Conservation (phyloP, 2,329 filamentous ascomycete genomes). For the Atkinsonella hypoxylon region DNA sequence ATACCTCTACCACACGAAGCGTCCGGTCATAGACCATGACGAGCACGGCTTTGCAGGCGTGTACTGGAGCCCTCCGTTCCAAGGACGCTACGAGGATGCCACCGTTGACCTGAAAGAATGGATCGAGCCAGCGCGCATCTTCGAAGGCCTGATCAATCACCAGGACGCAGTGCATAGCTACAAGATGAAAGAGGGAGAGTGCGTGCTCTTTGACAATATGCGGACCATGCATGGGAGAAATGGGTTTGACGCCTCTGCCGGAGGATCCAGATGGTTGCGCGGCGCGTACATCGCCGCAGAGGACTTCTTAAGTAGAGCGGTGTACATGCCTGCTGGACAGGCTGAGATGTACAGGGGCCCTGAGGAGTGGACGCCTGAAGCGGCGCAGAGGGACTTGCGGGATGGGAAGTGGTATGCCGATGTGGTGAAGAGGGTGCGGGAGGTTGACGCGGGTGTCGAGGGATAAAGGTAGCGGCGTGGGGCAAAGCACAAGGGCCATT, state of each 20-base stretch:
- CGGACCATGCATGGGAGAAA: slow-evolving; percentile 74
- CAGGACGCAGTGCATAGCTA: slow-evolving; percentile 52
- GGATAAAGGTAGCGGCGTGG: neutral
- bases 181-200: slow-evolving; percentile 69
- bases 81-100: slow-evolving; percentile 35
- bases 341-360: slow-evolving; percentile 14
- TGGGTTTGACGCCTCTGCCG: slow-evolving; percentile 52
- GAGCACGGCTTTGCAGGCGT: slow-evolving; percentile 16
- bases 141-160: slow-evolving; percentile 47
- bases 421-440: slow-evolving; percentile 13
- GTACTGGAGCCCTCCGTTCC: slow-evolving; percentile 71
- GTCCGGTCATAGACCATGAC: slow-evolving; percentile 37
- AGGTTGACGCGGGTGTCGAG: slow-evolving; percentile 10
- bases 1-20: slow-evolving; percentile 47
- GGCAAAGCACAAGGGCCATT: neutral
- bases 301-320: slow-evolving; percentile 27
- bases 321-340: slow-evolving; percentile 17
- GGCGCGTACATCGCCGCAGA: slow-evolving; percentile 65
- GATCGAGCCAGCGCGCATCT: slow-evolving; percentile 37
- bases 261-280: slow-evolving; percentile 67
- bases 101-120: slow-evolving; percentile 24
- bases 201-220: slow-evolving; percentile 85
- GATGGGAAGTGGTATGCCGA: slow-evolving; percentile 17
- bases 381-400: slow-evolving; percentile 15
- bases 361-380: slow-evolving; percentile 13